Evolutionary conservation across 805 yeast species (phyloP).

Genomic region (Saturnispora ahearnii): DNA sequence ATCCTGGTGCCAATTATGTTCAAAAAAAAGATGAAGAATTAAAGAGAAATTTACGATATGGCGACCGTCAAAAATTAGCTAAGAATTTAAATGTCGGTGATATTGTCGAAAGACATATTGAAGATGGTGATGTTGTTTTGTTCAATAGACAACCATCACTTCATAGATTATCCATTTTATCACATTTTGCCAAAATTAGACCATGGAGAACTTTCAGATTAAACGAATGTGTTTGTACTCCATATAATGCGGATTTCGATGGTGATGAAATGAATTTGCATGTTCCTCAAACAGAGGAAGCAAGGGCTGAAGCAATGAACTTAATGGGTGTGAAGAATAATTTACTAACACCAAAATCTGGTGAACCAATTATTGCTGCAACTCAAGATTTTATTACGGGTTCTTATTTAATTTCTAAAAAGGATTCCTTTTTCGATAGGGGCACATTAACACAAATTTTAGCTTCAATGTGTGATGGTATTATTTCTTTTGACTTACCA

Average conservation of each 20-base stretch:
- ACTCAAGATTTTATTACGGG: conserved; percentile 99
- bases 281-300: conserved; percentile 95
- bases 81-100: conserved; percentile 76
- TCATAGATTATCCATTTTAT: conserved; percentile 86
- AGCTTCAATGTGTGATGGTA: conserved; percentile 94
- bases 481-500: conserved; percentile 80
- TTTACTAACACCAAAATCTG: conserved; percentile 90
- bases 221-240: conserved; percentile 98
- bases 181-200: conserved; percentile 91
- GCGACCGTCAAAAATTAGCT: conserved; percentile 74
- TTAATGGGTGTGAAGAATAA: conserved; percentile 97
- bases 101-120: conserved; percentile 90
- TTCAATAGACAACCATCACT: conserved; percentile 97
- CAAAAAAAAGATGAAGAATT: conserved; percentile 75
- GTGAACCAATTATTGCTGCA: conserved; percentile 99
- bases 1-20: conserved; percentile 96
- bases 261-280: conserved; percentile 99
- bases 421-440: conserved; percentile 87
- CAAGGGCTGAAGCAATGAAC: conserved; percentile 96
- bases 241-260: conserved; percentile 99
- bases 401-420: conserved; percentile 82
- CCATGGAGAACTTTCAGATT: conserved; percentile 98
- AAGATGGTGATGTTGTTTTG: conserved; percentile 92
- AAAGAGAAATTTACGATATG: conserved; percentile 82
- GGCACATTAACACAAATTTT: conserved; percentile 74